A percentile compares a stretch with the other conserved stretches of the same genome.
Evolutionary conservation across 345 rosid species (phyloP).

Genomic region (Ricinus communis): DNA sequence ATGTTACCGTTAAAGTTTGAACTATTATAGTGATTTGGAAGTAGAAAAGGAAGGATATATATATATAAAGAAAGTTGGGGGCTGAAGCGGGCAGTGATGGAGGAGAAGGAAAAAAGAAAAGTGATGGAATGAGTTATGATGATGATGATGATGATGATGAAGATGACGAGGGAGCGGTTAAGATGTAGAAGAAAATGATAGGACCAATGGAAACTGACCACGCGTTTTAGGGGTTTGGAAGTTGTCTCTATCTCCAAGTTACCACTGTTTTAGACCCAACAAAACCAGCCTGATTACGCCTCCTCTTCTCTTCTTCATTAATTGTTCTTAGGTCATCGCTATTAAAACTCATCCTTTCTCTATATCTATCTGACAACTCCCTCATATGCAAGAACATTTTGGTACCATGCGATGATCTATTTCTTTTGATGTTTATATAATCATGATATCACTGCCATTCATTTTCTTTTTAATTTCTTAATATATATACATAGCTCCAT

Average conservation of each 20-base stretch:
- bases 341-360: no score
- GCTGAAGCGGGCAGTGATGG: background rate
- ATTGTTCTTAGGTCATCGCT: no score
- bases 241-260: background rate
- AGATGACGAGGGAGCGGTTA: background rate
- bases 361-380: background rate
- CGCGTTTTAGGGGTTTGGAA: background rate
- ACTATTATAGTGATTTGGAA: no score
- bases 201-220: background rate
- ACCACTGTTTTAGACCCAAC: background rate
- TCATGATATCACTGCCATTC: no score
- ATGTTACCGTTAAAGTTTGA: no score
- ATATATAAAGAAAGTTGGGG: background rate
- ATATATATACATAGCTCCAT: no score
- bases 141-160: background rate
- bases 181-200: background rate
- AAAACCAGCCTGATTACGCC: background rate
- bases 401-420: no score
- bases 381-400: no score
- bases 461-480: no score
- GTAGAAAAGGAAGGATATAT: no score
- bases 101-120: background rate
- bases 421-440: no score
- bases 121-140: no score
- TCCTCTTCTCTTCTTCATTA: background rate